Percentiles rank a stretch among this genome's conserved stretches.
These are phyloP conservation scores for Sordariomycetes sp. DNA, from an alignment of 2,329 filamentous ascomycete genomes.

Conservation along the genomic window DNA sequence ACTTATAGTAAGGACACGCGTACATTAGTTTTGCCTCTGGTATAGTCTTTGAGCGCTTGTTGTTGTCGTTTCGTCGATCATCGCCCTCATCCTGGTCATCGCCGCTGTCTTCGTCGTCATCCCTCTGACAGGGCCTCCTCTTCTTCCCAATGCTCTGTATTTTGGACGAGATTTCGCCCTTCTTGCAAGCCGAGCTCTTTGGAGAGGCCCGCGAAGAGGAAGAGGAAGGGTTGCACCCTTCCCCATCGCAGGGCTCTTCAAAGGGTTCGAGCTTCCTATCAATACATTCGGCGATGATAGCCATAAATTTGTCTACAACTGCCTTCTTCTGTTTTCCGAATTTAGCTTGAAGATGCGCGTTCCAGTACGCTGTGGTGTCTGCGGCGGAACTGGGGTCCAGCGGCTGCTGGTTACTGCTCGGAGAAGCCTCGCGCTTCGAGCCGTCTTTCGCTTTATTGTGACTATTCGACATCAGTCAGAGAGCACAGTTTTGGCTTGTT, in stretches of 20 bases:
- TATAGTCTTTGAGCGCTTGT: neutral
- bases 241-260: constrained; percentile 1
- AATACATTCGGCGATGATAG: constrained; percentile 4
- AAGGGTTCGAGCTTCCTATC: constrained; percentile 3
- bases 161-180: too few species aligned
- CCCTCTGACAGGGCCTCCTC: neutral
- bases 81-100: neutral
- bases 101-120: neutral
- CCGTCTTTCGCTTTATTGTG: too few species aligned
- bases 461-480: too few species aligned
- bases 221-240: constrained; percentile 1
- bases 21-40: neutral
- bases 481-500: too few species aligned
- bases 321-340: constrained; percentile 1
- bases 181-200: too few species aligned
- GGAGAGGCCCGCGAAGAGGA: neutral
- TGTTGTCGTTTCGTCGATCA: neutral
- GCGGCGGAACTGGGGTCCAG: too few species aligned
- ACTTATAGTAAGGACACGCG: constrained; percentile 1
- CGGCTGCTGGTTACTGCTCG: too few species aligned
- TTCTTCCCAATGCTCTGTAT: constrained; percentile 1
- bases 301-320: constrained; percentile 5
- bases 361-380: neutral
- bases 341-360: neutral
- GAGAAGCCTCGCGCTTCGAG: too few species aligned